Base-by-base conservation (phyloP, 192 early-diverging fungal species). In the Helicostylum pulchrum region DNA sequence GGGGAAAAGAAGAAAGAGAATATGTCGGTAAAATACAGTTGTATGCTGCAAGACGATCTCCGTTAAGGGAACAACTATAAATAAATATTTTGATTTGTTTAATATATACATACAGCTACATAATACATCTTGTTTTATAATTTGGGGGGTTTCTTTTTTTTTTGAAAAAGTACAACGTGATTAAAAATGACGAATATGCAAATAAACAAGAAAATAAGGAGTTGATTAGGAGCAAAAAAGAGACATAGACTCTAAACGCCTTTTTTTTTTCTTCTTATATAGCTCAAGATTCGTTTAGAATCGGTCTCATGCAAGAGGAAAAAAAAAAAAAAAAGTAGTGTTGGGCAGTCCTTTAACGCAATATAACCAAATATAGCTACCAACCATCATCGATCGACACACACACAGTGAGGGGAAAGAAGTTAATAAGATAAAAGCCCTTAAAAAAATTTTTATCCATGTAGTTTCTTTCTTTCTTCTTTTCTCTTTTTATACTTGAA, bases 101-200 rank as follows among this genome's bases (percentile, higher is more conserved):
- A 48, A 48, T 48, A 48, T 19, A 48, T 48, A 48, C 17, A 48
- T 48, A 48, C 17, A 48, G n/a, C 12, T 48, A 48, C 46, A 48
- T 48, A 9, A 39, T 39, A 39, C 36, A 39, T 39, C 36, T 39
- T 39, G 2, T 39, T 39, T 6, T 36, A 36, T 5, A n/a, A 47
- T 3, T 47, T 48, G 12, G 46, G 46, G 12, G 46, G 46, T 2
- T n/a, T n/a, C n/a, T n/a, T n/a, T n/a, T n/a, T n/a, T n/a, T n/a
- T n/a, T n/a, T 0, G 14, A 45, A 45, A 15, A 45, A 48, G 14
- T 17, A 48, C 57, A 59, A 59, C 62, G 62, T 64, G 62, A 64
- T 53, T 64, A 64, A 53, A 64, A 44, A 64, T 64, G 62, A 64
- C 62, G 62, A 64, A 50, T 49, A 46, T 49, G 61, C 46, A 39